These are phyloP conservation scores for Clavispora santaluciae DNA, from an alignment of 805 yeast genomes.

Conservation along the genomic window DNA sequence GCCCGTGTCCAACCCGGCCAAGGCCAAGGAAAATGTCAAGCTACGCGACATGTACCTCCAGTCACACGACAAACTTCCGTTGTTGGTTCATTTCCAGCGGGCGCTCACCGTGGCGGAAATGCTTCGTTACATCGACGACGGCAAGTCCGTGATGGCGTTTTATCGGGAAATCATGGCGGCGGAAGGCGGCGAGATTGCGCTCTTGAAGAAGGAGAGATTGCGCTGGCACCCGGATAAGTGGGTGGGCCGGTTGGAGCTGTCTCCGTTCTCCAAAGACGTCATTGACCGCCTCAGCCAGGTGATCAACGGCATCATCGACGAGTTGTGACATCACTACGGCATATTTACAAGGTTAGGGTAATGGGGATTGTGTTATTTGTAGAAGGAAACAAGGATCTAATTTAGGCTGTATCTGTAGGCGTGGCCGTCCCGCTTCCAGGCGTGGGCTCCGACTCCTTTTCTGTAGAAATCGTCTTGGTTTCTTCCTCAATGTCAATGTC, in stretches of 20 bases:
- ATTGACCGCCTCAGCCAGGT: constrained; percentile 27
- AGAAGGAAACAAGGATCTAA: neutral
- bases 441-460: neutral
- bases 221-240: constrained; percentile 73
- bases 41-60: constrained; percentile 13
- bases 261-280: constrained; percentile 21
- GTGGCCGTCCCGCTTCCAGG: constrained; percentile 14
- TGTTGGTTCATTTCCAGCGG: constrained; percentile 9
- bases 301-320: constrained; percentile 20
- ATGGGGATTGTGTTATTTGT: neutral
- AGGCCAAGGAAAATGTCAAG: neutral
- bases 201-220: constrained; percentile 47
- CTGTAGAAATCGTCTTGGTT: neutral
- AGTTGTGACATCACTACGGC: neutral
- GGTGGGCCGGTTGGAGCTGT: constrained; percentile 25
- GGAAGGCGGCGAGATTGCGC: constrained; percentile 9
- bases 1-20: neutral
- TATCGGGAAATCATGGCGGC: constrained; percentile 18
- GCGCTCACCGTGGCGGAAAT: constrained; percentile 8
- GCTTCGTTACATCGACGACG: constrained; percentile 17
- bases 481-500: constrained; percentile 4
- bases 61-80: constrained; percentile 12
- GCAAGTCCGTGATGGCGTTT: constrained; percentile 22
- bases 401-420: constrained; percentile 11
- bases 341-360: neutral